Conservation (phyloP, 345 rosid species). For the Orychophragmus violaceus region DNA sequence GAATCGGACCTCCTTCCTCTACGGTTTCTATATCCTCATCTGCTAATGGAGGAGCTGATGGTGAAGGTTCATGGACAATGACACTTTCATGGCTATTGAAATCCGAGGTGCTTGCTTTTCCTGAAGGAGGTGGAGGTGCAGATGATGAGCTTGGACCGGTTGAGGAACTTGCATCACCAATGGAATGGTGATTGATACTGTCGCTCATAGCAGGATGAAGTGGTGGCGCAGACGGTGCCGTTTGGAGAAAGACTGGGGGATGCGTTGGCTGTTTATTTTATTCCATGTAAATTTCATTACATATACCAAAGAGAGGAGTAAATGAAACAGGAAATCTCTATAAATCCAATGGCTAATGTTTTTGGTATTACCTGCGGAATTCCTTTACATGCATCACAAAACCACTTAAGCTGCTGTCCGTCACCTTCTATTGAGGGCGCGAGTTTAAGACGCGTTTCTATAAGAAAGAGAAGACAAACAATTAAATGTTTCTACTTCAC, state of each 20-base stretch:
- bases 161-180: constrained; percentile 45
- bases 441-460: constrained; percentile 75
- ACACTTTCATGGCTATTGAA: constrained; percentile 25
- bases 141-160: constrained; percentile 24
- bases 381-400: constrained; percentile 96
- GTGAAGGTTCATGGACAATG: constrained; percentile 32
- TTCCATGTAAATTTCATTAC: neutral
- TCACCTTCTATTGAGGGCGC: constrained; percentile 73
- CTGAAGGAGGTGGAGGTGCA: constrained; percentile 29
- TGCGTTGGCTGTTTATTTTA: constrained; percentile 45
- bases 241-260: constrained; percentile 65
- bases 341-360: neutral
- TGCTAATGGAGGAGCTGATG: constrained; percentile 58
- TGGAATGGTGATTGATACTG: constrained; percentile 27
- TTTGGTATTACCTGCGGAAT: constrained; percentile 61
- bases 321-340: neutral
- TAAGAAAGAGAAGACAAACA: constrained; percentile 7
- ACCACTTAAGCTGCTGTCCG: constrained; percentile 68
- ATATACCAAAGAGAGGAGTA: neutral
- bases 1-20: constrained; percentile 67
- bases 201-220: constrained; percentile 51
- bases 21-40: constrained; percentile 32
- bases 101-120: constrained; percentile 27
- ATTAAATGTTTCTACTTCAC: neutral
- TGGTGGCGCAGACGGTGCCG: constrained; percentile 65